Conservation (phyloP, 257 asterid genomes). For the Primulina tabacum region DNA sequence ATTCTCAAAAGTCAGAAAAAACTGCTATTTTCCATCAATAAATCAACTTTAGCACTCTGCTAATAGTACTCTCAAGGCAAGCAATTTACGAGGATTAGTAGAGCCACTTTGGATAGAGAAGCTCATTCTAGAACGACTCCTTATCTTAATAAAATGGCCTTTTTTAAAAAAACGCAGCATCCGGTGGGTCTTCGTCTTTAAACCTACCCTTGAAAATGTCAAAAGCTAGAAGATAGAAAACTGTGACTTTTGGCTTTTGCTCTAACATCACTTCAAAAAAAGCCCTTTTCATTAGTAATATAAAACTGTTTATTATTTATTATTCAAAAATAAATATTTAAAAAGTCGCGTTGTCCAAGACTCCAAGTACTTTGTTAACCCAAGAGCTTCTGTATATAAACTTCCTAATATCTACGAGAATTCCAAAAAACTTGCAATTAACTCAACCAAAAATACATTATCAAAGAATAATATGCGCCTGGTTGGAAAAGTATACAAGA, state of each 20-base stretch:
- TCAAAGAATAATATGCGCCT: not conserved
- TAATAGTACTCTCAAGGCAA: not conserved
- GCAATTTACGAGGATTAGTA: not conserved
- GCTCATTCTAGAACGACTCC: not conserved
- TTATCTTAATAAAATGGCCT: not conserved
- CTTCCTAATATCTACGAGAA: not conserved
- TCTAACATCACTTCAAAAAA: no score
- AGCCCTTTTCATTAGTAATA: not conserved
- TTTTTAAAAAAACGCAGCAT: no score
- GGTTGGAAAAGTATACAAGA: conserved; percentile 14
- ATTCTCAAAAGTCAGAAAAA: conserved; percentile 2
- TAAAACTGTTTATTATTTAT: not conserved
- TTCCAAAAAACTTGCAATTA: not conserved
- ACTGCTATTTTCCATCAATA: not conserved
- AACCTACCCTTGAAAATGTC: no score
- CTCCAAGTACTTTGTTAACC: not conserved
- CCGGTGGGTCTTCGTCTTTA: no score
- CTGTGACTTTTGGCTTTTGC: no score
- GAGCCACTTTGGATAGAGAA: not conserved
- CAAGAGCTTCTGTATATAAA: not conserved
- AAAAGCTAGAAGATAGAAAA: no score
- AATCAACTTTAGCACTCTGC: not conserved
- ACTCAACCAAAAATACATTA: conserved; percentile 2
- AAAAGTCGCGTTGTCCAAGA: not conserved
- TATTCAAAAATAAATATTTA: no score